These are phyloP conservation scores for Quercus wislizeni DNA, from an alignment of 306 rosid genomes.

Conservation along the genomic window DNA sequence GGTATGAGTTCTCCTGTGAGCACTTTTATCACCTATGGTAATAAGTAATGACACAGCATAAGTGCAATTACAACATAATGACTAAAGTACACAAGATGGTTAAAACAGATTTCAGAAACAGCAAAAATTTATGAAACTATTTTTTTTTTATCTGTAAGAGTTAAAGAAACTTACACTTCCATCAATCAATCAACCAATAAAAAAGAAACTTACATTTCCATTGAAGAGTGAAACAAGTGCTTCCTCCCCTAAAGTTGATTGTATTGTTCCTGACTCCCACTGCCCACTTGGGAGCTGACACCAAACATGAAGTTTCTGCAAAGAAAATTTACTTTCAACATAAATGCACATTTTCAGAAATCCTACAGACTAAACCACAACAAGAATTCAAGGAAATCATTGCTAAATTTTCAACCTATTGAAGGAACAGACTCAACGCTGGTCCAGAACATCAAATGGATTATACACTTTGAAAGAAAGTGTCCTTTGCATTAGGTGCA, in stretches of 20 bases:
- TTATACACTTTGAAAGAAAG: neutral
- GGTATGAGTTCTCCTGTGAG: constrained; percentile 63
- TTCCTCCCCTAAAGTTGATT: constrained; percentile 65
- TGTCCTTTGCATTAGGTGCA: neutral
- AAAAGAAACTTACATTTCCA: constrained; percentile 54
- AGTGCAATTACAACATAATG: constrained; percentile 25
- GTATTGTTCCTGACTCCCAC: constrained; percentile 81
- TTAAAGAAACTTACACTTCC: too few relatives aligned
- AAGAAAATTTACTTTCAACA: constrained; percentile 18
- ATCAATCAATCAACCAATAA: too few relatives aligned
- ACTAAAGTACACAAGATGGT: constrained; percentile 16
- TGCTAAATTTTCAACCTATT: neutral
- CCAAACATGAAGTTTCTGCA: constrained; percentile 93
- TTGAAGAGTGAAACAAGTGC: constrained; percentile 65
- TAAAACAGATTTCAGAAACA: constrained; percentile 6
- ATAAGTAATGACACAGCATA: constrained; percentile 22
- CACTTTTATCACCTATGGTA: constrained; percentile 60
- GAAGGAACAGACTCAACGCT: neutral
- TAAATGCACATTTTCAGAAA: constrained; percentile 18
- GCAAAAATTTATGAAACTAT: constrained; percentile 11
- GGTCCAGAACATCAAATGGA: constrained; percentile 17
- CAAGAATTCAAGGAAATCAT: neutral
- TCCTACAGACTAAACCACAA: neutral
- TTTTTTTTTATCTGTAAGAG: too few relatives aligned
- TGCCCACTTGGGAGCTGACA: constrained; percentile 65